Base-by-base conservation (phyloP, 306 rosid genomes). In the Carpinus viminea region DNA sequence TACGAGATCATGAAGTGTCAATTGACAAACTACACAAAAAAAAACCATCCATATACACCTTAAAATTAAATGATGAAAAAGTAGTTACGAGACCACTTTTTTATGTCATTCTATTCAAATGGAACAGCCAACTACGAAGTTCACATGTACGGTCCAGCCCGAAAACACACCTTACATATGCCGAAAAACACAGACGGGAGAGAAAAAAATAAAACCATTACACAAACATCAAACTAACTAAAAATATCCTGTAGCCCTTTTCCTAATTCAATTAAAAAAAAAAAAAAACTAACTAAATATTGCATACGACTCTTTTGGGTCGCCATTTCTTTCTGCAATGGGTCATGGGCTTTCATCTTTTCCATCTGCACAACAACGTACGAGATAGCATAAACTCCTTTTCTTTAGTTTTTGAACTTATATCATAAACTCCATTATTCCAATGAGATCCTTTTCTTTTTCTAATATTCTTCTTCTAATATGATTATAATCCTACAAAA, bases 241-340 rank as follows among this genome's bases (percentile, higher is more conserved):
- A 41, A 41, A n/a, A n/a, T n/a, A n/a, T n/a, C n/a, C n/a, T n/a
- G n/a, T n/a, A n/a, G 26, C 26, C 26, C 26, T 24, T 24, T 24
- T 24, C 26, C 26, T 24, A 0, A 24, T 24, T 24, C 26, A 0
- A 24, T 24, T 24, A 24, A 24, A 24, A 24, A 24, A 24, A 24
- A 24, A 24, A 24, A 24, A 24, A 24, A 24, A 24, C 26, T 24
- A 24, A 24, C 26, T 24, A 24, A 24, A 24, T 24, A 24, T 24
- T 24, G 26, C 26, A 24, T 24, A 24, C 26, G 26, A 24, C 26
- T 91, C 82, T 77, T 88, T 8, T 79, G 70, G 0, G 86, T 79
- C 0, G 93, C 93, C 74, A 86, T 86, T 57, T 88, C 89, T 83
- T 86, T 88, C 46, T 89, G 76, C 59, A 72, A 0, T 9, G 92